Conservation (phyloP, 352 stramenopile genomes). For the Pythium rhizo-oryzae region DNA sequence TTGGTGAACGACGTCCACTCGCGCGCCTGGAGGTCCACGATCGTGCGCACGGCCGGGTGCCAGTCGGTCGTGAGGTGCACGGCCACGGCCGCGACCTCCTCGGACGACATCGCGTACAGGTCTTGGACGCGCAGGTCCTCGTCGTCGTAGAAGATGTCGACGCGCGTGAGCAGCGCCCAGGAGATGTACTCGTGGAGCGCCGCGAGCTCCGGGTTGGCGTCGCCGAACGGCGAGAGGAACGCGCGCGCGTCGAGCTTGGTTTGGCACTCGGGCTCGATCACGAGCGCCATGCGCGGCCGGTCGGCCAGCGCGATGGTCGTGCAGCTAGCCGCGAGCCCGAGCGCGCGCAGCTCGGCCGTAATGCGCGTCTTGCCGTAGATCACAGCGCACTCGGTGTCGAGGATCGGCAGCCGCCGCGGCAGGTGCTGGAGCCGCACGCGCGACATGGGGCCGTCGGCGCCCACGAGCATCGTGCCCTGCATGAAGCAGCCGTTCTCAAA, state of each 20-base stretch:
- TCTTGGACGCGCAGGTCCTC: slow-evolving; percentile 32
- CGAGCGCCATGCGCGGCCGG: slow-evolving; percentile 50
- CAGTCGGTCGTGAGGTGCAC: slow-evolving; percentile 57
- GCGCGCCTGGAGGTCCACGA: slow-evolving; percentile 46
- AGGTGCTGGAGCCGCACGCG: slow-evolving; percentile 63
- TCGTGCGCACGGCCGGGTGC: slow-evolving; percentile 43
- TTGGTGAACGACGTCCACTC: slow-evolving; percentile 63
- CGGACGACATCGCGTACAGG: slow-evolving; percentile 48
- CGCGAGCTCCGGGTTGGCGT: slow-evolving; percentile 20
- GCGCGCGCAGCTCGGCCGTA: slow-evolving; percentile 45
- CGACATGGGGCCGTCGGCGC: slow-evolving; percentile 61
- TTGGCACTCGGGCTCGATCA: slow-evolving; percentile 55
- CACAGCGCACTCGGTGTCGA: slow-evolving; percentile 64
- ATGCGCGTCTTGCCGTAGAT: slow-evolving; percentile 74
- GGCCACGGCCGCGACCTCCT: slow-evolving; percentile 48
- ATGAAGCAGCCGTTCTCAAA: slow-evolving; percentile 58
- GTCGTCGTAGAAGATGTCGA: slow-evolving; percentile 45
- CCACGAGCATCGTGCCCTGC: slow-evolving; percentile 52
- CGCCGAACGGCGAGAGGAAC: slow-evolving; percentile 27
- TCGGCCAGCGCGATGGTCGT: slow-evolving; percentile 53
- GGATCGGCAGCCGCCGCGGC: slow-evolving; percentile 40
- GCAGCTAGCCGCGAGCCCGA: slow-evolving; percentile 45
- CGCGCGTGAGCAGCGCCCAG: slow-evolving; percentile 59
- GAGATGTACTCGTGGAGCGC: slow-evolving; percentile 59
- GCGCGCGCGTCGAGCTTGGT: slow-evolving; percentile 37